A percentile compares a stretch with the other conserved stretches of the same genome.
Evolutionary conservation across 2,329 filamentous ascomycete genomes (phyloP).

Genomic region (Tolypocladium tundrense): DNA sequence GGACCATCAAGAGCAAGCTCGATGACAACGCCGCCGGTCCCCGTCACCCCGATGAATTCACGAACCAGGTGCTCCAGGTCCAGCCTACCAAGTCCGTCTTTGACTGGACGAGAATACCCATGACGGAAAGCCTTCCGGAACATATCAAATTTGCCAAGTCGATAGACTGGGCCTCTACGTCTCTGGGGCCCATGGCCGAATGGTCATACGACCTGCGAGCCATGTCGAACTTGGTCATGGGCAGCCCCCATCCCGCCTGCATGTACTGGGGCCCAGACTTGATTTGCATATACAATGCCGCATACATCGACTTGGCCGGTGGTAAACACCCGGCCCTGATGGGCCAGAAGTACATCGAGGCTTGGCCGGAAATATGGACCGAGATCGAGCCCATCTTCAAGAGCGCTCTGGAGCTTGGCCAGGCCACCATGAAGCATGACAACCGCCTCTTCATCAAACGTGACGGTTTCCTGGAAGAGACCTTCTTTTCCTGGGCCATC

Average conservation of each 20-base stretch:
- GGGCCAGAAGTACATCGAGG: constrained; percentile 58
- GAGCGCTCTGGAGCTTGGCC: constrained; percentile 56
- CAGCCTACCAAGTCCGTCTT: constrained; percentile 31
- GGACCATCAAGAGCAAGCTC: background rate
- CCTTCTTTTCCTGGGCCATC: constrained; percentile 75
- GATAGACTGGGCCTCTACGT: constrained; percentile 62
- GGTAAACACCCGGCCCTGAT: constrained; percentile 68
- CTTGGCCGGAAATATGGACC: constrained; percentile 67
- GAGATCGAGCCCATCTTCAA: constrained; percentile 59
- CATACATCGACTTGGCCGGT: constrained; percentile 61
- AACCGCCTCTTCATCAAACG: constrained; percentile 65
- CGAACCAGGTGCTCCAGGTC: constrained; percentile 26
- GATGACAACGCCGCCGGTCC: constrained; percentile 10
- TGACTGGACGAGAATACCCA: constrained; percentile 69
- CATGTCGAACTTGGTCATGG: constrained; percentile 78
- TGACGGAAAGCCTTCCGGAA: constrained; percentile 50
- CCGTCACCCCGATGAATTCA: constrained; percentile 30
- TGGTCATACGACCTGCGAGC: constrained; percentile 64
- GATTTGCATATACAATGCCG: constrained; percentile 62
- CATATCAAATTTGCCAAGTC: constrained; percentile 66
- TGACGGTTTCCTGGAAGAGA: constrained; percentile 63
- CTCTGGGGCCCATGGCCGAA: constrained; percentile 63
- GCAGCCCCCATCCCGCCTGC: constrained; percentile 61
- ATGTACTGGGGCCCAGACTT: constrained; percentile 71
- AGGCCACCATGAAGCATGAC: constrained; percentile 78